Base-by-base conservation (phyloP, 2,329 filamentous ascomycete species). In the Pyricularia sp. region DNA sequence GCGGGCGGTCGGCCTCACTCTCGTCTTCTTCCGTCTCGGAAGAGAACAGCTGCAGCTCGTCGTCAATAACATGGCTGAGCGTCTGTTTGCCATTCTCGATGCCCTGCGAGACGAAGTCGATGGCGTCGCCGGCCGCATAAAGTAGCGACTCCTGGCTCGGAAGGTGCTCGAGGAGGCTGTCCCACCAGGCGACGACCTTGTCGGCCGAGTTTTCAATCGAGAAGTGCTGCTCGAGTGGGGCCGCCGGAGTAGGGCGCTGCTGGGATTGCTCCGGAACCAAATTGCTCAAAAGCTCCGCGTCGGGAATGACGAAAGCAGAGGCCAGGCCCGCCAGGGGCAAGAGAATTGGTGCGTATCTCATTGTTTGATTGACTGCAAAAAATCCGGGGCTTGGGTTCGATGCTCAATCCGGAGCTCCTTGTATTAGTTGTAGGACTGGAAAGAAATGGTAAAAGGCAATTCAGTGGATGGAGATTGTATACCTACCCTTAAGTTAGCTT, bases 241-340 rank as follows among this genome's bases (percentile, higher is more conserved):
- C 40, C 40, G 40, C 40, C 5, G 40, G 19, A 49, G 40, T n/a
- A 49, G 40, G 19, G 40, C 66, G 26, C 68, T 49, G 40, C 40
- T 49, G 40, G 40, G 40, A 49, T 49, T 49, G 40, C 40, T 49
- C 40, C 40, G 64, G 53, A 68, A 22, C 60, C 30, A 22, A 67
- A 65, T 71, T 60, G 62, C 62, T 57, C 55, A 68, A 60, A 6
- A 67, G 33, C 40, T 65, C 44, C 9, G 65, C 26, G 63, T 70
- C 67, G 2, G 70, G 70, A 40, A 70, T 35, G 62, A 69, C 69
- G 24, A 71, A 67, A 33, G 70, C 70, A 28, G 66, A 62, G 35
- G 69, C 70, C 24, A 66, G 64, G 19, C 66, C 68, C 8, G 67
- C 69, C 24, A 71, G n/a, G 24, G 24, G 30, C 40, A 44, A 49